A percentile compares a stretch with the other conserved stretches of the same genome.
Evolutionary conservation across 768 basidiomycete species (phyloP).

Genomic region (Boletus pseudopeckii): DNA sequence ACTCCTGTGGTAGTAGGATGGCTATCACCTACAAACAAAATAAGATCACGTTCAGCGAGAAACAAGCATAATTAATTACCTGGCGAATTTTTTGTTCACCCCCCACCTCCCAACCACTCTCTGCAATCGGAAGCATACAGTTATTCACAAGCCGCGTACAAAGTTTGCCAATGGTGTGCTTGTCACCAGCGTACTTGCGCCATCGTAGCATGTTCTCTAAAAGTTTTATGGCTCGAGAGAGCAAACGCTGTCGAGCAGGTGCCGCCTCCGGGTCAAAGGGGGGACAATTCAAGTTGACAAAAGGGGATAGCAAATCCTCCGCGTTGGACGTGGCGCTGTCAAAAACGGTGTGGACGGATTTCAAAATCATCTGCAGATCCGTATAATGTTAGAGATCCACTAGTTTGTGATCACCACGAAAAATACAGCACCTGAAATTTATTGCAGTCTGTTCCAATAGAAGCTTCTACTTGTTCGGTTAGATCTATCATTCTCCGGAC

Average conservation of each 20-base stretch:
- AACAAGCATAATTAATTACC: constrained; percentile 39
- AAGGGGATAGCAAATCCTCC: constrained; percentile 48
- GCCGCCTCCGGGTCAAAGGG: constrained; percentile 76
- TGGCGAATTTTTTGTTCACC: constrained; percentile 61
- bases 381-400: constrained; percentile 8
- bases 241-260: constrained; percentile 66
- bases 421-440: constrained; percentile 56
- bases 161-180: constrained; percentile 52
- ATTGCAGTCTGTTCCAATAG: constrained; percentile 56
- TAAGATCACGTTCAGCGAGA: constrained; percentile 1
- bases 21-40: constrained; percentile 19
- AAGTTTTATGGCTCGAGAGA: constrained; percentile 67
- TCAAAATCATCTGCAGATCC: constrained; percentile 49
- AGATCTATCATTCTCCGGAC: constrained; percentile 66
- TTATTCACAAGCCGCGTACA: constrained; percentile 54
- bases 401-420: background rate
- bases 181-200: constrained; percentile 68
- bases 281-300: constrained; percentile 40
- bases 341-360: constrained; percentile 51
- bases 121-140: constrained; percentile 62
- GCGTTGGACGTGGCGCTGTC: constrained; percentile 52
- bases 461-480: constrained; percentile 76
- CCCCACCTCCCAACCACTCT: constrained; percentile 84
- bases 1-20: constrained; percentile 25
- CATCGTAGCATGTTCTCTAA: constrained; percentile 70